phyloP scores from a whole-genome alignment of 1,139 yeast genomes.

The Candida anutae region DNA sequence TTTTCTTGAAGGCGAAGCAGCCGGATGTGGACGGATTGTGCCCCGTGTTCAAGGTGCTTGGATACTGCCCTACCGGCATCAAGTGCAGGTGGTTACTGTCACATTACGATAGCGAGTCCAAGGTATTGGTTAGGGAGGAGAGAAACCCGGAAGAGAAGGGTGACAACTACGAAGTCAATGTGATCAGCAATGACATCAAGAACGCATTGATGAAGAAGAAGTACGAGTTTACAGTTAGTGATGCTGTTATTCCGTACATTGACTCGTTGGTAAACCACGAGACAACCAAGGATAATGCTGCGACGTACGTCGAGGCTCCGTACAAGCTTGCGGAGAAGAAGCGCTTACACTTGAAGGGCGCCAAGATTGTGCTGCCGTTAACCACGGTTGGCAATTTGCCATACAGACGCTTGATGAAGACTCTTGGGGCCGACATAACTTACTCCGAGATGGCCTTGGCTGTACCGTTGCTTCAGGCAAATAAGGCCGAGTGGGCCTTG shows the following conservation, averaged over 20 bases:
- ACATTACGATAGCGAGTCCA: constrained; percentile 51
- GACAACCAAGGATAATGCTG: constrained; percentile 30
- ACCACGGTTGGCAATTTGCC: constrained; percentile 98
- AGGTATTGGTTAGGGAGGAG: constrained; percentile 36
- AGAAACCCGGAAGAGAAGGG: constrained; percentile 19
- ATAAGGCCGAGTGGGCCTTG: constrained; percentile 94
- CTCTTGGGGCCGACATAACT: constrained; percentile 87
- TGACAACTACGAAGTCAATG: constrained; percentile 56
- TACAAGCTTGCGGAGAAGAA: constrained; percentile 78
- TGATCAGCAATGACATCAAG: constrained; percentile 47
- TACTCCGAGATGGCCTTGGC: constrained; percentile 94
- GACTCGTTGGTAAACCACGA: constrained; percentile 39
- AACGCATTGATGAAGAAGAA: constrained; percentile 54
- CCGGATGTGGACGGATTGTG: constrained; percentile 68
- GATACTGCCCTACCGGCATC: constrained; percentile 86
- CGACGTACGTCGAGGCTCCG: constrained; percentile 71
- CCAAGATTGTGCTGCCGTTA: constrained; percentile 88
- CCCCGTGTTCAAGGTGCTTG: constrained; percentile 77
- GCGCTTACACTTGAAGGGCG: constrained; percentile 53
- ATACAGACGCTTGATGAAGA: constrained; percentile 85
- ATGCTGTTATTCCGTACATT: constrained; percentile 45
- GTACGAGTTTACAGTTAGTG: constrained; percentile 50
- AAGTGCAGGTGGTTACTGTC: constrained; percentile 86
- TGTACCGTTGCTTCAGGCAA: constrained; percentile 80
- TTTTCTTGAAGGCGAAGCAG: constrained; percentile 59